Conservation (phyloP, 108 stramenopile genomes). For the Ochromonas danica region DNA sequence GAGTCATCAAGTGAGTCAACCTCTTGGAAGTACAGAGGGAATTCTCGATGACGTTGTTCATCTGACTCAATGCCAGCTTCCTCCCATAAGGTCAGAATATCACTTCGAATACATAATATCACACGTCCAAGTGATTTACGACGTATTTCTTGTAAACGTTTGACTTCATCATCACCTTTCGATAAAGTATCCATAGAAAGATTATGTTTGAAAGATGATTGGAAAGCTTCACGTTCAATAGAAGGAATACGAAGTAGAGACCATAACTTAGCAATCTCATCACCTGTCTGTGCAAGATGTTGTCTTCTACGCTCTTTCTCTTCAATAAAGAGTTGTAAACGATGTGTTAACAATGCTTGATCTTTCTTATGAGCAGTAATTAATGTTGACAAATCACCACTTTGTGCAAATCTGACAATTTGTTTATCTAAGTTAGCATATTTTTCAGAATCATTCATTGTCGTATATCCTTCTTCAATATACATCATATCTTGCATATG, state of each 20-base stretch:
- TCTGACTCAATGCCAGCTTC: slow-evolving; percentile 20
- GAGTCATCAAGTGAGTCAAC: not conserved
- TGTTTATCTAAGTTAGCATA: not conserved
- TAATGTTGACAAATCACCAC: not conserved
- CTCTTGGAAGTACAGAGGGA: not conserved
- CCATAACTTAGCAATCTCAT: slow-evolving; percentile 29
- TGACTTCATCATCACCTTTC: slow-evolving; percentile 7
- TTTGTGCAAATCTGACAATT: not conserved
- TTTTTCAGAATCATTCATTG: not conserved
- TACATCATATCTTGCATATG: not conserved
- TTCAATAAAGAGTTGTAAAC: not conserved
- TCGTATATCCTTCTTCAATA: not conserved
- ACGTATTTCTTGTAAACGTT: not conserved
- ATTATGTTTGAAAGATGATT: slow-evolving; percentile 9
- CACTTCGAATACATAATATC: not conserved
- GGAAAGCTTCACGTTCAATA: slow-evolving; percentile 28
- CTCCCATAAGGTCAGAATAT: slow-evolving; percentile 25
- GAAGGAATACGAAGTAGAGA: slow-evolving; percentile 11
- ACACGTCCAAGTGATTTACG: slow-evolving; percentile 10
- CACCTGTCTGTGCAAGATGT: not conserved
- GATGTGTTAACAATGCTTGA: not conserved
- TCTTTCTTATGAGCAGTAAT: not conserved
- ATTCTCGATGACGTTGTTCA: slow-evolving; percentile 10
- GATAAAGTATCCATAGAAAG: slow-evolving; percentile 15
- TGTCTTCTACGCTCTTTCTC: slow-evolving; percentile 19